Percentiles rank a stretch among this genome's conserved stretches.
These are phyloP conservation scores for Vanderwaltozyma yarrowii DNA, from an alignment of 805 yeast genomes.

Conservation along the genomic window DNA sequence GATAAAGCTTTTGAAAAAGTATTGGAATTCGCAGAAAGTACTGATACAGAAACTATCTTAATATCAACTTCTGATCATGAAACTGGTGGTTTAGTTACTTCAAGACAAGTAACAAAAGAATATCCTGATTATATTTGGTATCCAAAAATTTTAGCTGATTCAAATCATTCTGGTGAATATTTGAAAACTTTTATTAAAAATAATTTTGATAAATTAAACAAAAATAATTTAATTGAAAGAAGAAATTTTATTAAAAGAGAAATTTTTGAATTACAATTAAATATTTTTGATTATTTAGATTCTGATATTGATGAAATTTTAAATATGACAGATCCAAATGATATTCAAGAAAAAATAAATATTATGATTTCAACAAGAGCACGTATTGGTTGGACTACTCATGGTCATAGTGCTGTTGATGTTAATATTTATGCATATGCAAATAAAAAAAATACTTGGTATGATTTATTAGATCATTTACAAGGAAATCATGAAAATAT, in stretches of 20 bases:
- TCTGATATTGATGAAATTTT: constrained; percentile 44
- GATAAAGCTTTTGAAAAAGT: constrained; percentile 75
- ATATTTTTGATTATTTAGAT: constrained; percentile 45
- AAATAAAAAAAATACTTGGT: constrained; percentile 39
- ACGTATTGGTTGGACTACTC: constrained; percentile 92
- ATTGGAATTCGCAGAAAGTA: constrained; percentile 51
- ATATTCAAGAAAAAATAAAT: constrained; percentile 41
- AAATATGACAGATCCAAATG: constrained; percentile 22
- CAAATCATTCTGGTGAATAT: constrained; percentile 70
- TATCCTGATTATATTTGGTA: constrained; percentile 88
- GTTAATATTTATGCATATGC: constrained; percentile 83
- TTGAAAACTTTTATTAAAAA: constrained; percentile 42
- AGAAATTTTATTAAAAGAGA: constrained; percentile 39
- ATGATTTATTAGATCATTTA: constrained; percentile 36
- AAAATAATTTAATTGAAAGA: not conserved
- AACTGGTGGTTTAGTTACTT: constrained; percentile 88
- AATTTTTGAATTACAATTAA: constrained; percentile 54
- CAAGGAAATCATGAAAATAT: constrained; percentile 81
- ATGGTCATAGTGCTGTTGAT: constrained; percentile 94
- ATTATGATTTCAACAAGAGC: constrained; percentile 72
- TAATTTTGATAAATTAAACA: constrained; percentile 19
- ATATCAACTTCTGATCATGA: constrained; percentile 90
- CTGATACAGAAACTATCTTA: constrained; percentile 68
- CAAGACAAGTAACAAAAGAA: constrained; percentile 55
- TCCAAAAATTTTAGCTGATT: constrained; percentile 64